phyloP scores from a whole-genome alignment of 163 green algal species.

The Chlorella variabilis region DNA sequence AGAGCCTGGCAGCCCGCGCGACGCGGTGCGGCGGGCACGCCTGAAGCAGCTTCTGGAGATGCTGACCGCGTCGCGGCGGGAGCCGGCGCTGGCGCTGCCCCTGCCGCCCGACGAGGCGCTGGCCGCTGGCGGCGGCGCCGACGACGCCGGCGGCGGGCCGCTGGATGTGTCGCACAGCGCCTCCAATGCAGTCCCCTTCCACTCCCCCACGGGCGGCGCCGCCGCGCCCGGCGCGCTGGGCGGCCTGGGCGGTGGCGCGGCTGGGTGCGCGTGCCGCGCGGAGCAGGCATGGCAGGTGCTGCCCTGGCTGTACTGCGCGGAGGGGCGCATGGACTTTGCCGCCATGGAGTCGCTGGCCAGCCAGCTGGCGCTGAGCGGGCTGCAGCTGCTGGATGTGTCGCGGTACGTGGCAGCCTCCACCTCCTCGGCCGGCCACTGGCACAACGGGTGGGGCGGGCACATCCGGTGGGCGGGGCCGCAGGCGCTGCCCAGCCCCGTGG shows the following conservation, averaged over 20 bases:
- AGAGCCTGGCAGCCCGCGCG: background rate
- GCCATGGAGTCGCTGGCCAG: constrained; percentile 24
- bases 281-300: constrained; percentile 19
- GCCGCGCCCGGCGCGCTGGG: background rate
- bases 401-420: background rate
- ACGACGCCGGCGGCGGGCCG: background rate
- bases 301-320: constrained; percentile 23
- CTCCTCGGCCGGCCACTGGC: constrained; percentile 7
- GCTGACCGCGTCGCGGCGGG: background rate
- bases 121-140: background rate
- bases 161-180: background rate
- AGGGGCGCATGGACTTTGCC: constrained; percentile 24
- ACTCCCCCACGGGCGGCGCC: background rate
- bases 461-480: constrained; percentile 21
- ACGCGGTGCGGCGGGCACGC: background rate
- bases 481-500: constrained; percentile 11
- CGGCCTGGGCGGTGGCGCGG: background rate
- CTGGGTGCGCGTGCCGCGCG: background rate
- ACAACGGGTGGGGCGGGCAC: constrained; percentile 4
- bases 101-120: background rate
- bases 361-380: constrained; percentile 26
- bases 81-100: constrained; percentile 14
- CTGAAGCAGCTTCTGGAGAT: background rate
- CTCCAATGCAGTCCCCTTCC: constrained; percentile 37
- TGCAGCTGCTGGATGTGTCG: constrained; percentile 34